Evolutionary conservation across 2,329 filamentous ascomycete species (phyloP), one percentile per base, ranked within the genome.

Genomic region (Claviceps purpurea): DNA sequence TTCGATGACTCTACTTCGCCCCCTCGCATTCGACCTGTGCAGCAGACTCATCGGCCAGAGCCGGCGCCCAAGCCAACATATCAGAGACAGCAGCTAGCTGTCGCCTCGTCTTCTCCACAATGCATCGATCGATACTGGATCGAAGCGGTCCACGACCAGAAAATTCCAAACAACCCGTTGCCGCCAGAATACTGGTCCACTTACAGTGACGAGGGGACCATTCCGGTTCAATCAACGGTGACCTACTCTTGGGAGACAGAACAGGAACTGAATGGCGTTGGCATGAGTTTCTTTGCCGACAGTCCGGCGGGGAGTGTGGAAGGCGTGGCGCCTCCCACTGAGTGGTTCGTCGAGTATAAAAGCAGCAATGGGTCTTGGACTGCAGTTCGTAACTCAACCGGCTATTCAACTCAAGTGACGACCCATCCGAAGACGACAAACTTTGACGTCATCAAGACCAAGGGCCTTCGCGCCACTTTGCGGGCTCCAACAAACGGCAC

Each of bases 141-240:
- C n/a, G 47, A 49, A 26, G 47, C 47, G 16, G 30, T 49, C 7
- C 47, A 49, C 47, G 47, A 49, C 47, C 37, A 26, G 10, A 30
- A 41, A 13, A 30, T 49, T 7, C 38, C 47, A 5, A 13, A 13
- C 4, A 41, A 26, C 4, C 38, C 47, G 18, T 14, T 49, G 37
- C 47, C 47, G 38, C 47, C 47, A 14, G 13, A 49, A n/a, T 49
- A 41, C 41, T 49, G 47, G 47, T 49, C 37, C 20, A 49, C 37
- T 6, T 49, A 49, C 16, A 13, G 5, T 11, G 47, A 40, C 16
- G 22, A 41, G 2, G 37, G 43, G 7, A 13, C 18, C 10, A 49
- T n/a, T 14, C 47, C 47, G 38, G 16, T 18, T 5, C 20, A 41
- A 18, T 8, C 37, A 14, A 41, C 38, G 4, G 8, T 49, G 10